Conservation (phyloP, 768 basidiomycete species). For the Lanmaoa pseudosensibilis region DNA sequence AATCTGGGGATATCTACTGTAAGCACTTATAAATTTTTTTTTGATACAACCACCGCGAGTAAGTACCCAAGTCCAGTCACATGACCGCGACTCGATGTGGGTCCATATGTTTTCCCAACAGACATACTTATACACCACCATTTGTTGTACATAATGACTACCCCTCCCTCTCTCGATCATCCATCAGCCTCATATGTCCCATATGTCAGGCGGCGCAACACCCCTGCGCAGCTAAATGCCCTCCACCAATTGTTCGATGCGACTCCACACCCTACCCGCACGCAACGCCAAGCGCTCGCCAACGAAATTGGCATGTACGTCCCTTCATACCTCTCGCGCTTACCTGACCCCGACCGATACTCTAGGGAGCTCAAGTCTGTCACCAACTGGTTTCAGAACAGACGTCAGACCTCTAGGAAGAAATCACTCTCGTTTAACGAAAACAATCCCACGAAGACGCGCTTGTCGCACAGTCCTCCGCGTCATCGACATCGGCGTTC, state of each 20-base stretch:
- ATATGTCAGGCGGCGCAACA: constrained; percentile 33
- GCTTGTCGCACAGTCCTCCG: constrained; percentile 2
- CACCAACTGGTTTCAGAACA: constrained; percentile 84
- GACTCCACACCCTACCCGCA: constrained; percentile 42
- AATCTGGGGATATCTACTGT: constrained; percentile 10
- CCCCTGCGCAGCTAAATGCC: constrained; percentile 34
- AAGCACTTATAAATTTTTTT: neutral
- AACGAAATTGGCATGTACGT: constrained; percentile 40
- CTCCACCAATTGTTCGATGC: constrained; percentile 37
- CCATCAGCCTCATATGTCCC: constrained; percentile 20
- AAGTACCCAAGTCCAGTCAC: constrained; percentile 25
- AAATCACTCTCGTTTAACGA: constrained; percentile 25
- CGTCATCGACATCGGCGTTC: constrained; percentile 7
- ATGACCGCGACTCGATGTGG: constrained; percentile 26
- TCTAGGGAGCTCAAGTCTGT: constrained; percentile 65
- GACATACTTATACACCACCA: neutral
- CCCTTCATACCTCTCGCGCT: neutral
- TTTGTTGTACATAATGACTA: constrained; percentile 10
- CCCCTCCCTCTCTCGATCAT: neutral
- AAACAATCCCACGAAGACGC: constrained; percentile 18
- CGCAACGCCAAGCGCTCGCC: constrained; percentile 42
- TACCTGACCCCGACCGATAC: constrained; percentile 6
- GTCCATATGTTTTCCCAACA: constrained; percentile 13
- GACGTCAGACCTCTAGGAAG: constrained; percentile 51
- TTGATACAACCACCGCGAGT: too few relatives aligned